A percentile compares a stretch with the other conserved stretches of the same genome.
These are phyloP conservation scores for Hylodesmum podocarpum DNA, from an alignment of 306 rosid species.

Conservation along the genomic window DNA sequence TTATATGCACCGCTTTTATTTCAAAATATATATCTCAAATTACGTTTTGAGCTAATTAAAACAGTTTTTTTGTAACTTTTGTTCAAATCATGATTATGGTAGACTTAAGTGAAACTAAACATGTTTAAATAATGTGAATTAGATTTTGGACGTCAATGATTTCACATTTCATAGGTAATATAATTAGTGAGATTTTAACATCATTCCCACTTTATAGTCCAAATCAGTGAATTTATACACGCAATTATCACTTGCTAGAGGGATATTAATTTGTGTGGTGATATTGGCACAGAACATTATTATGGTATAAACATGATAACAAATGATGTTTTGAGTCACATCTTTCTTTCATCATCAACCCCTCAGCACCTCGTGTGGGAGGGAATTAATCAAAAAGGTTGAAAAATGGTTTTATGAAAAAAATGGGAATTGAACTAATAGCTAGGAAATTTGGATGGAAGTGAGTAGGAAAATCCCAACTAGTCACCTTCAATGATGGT, in stretches of 20 bases:
- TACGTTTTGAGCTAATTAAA: neutral
- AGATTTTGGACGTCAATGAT: neutral
- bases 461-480: neutral
- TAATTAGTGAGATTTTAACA: neutral
- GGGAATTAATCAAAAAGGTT: neutral
- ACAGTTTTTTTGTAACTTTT: neutral
- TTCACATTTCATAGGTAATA: neutral
- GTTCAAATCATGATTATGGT: neutral
- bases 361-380: constrained; percentile 1
- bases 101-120: neutral
- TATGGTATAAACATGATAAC: neutral
- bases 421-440: no score
- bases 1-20: no score
- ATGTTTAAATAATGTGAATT: neutral
- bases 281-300: neutral
- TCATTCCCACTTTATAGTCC: neutral
- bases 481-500: constrained; percentile 12
- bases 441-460: neutral
- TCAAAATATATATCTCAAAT: no score
- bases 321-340: constrained; percentile 21
- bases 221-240: neutral
- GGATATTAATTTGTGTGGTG: constrained; percentile 1
- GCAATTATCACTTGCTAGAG: neutral
- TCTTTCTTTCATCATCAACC: constrained; percentile 24
- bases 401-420: constrained; percentile 18